These are phyloP conservation scores for Russula sp. DNA, from an alignment of 768 basidiomycete genomes.

Conservation along the genomic window DNA sequence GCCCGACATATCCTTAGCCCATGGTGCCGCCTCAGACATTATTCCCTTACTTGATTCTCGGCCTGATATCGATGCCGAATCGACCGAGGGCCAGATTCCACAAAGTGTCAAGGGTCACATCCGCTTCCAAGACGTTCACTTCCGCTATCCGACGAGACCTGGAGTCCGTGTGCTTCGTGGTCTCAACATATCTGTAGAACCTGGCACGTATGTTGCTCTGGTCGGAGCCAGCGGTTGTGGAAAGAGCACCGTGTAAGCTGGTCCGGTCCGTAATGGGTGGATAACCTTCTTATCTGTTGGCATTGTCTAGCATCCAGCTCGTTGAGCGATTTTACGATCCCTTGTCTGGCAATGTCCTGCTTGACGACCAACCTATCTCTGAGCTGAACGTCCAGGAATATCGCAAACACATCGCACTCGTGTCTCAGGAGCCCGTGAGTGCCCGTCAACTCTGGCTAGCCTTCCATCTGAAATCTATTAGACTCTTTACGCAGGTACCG, in stretches of 20 bases:
- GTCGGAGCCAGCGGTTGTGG: constrained; percentile 76
- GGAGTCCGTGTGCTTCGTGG: constrained; percentile 77
- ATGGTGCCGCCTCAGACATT: constrained; percentile 65
- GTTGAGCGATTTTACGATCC: constrained; percentile 81
- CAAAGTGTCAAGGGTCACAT: constrained; percentile 50
- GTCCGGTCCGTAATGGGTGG: not conserved
- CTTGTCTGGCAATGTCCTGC: constrained; percentile 50
- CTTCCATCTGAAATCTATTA: constrained; percentile 17
- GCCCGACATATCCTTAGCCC: constrained; percentile 79
- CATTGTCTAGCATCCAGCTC: constrained; percentile 53
- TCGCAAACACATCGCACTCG: constrained; percentile 77
- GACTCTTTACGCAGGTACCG: constrained; percentile 77
- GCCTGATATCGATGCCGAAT: constrained; percentile 75
- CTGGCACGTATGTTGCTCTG: constrained; percentile 71
- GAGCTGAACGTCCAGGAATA: constrained; percentile 80
- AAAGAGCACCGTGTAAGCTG: constrained; percentile 66
- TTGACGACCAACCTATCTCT: constrained; percentile 66
- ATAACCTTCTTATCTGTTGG: not conserved
- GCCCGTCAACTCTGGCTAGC: constrained; percentile 14
- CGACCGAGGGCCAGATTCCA: constrained; percentile 51
- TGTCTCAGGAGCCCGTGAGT: constrained; percentile 75
- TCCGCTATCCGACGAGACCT: constrained; percentile 83
- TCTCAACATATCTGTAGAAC: constrained; percentile 60
- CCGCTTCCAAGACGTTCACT: constrained; percentile 67
- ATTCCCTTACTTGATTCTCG: constrained; percentile 62